Base-by-base conservation (phyloP, 1,284 basidiomycete genomes). In the Serendipita sp. region DNA sequence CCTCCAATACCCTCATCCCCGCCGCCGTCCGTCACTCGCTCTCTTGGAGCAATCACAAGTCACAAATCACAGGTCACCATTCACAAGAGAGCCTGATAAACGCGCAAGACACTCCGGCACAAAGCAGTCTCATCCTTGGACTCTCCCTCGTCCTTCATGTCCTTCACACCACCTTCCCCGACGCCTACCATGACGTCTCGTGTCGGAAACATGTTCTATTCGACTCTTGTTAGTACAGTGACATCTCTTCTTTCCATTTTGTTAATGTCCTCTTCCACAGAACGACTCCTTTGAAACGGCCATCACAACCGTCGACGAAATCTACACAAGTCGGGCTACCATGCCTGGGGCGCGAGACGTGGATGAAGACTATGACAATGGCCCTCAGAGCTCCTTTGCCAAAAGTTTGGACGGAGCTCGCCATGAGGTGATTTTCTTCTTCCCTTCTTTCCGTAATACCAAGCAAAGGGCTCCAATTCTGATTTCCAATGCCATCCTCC, bases 251-350 rank as follows among this genome's bases (percentile, higher is more conserved):
- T 29, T 35, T 8, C 6, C 53, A 32, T 26, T 13, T 53, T 13
- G 12, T 15, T 8, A 29, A 22, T 29, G 53, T 32, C 6, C n/a
- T 58, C 26, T 58, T 35, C 22, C 26, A 6, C 30, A 58, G 53
- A 58, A 58, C 53, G 53, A 58, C 3, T 58, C 53, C 6, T 58
- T 58, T 58, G 53, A 58, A 6, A 58, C 53, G n/a, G 53, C 53
- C 32, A 58, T 58, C 30, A 22, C n/a, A 5, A 26, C 53, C 30
- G 53, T 58, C 53, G 53, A 58, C 32, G 53, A 58, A 32, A 35
- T 58, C 30, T 58, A 58, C 30, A 58, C 53, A 5, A 32, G 17
- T n/a, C n/a, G 30, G 15, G 53, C 53, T n/a, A 58, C 22, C 53
- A 58, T 58, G 53, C 53, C 53, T 32, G 53, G 53, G 17, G 53